Evolutionary conservation across 1,284 basidiomycete genomes (phyloP).

Genomic region (Trametes pubescens): DNA sequence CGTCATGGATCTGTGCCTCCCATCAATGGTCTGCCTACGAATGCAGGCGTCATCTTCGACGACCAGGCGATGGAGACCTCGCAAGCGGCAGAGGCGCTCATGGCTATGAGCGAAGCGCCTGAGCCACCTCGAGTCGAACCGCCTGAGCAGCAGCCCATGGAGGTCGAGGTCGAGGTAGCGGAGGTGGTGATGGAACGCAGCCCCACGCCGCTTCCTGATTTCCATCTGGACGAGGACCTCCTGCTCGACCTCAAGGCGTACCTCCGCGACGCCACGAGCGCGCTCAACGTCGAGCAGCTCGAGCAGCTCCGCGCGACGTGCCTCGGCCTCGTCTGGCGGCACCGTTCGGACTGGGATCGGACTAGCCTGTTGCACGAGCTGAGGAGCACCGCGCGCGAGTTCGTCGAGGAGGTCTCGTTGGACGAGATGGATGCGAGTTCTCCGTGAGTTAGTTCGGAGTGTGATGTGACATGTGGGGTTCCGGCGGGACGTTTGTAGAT

Average conservation of each 20-base stretch:
- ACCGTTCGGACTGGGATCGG: constrained; percentile 86
- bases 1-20: not conserved
- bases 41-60: constrained; percentile 20
- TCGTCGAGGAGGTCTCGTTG: constrained; percentile 62
- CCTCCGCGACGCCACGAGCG: constrained; percentile 60
- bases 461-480: not conserved
- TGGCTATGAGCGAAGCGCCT: constrained; percentile 8
- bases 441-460: constrained; percentile 11
- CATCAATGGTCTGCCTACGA: constrained; percentile 15
- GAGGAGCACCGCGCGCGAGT: constrained; percentile 60
- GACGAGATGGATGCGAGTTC: constrained; percentile 37
- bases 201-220: constrained; percentile 73
- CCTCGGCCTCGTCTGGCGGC: constrained; percentile 83
- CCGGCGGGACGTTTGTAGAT: constrained; percentile 16
- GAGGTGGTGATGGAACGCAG: constrained; percentile 61
- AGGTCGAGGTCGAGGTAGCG: constrained; percentile 37
- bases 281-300: constrained; percentile 86
- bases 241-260: constrained; percentile 55
- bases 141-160: constrained; percentile 47
- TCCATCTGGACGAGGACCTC: constrained; percentile 60
- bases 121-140: constrained; percentile 9
- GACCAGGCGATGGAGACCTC: constrained; percentile 27
- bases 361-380: constrained; percentile 69
- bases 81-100: constrained; percentile 12
- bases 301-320: constrained; percentile 92